These are phyloP conservation scores for Entrophospora sp. DNA, from an alignment of 192 early-diverging fungal genomes.

Conservation along the genomic window DNA sequence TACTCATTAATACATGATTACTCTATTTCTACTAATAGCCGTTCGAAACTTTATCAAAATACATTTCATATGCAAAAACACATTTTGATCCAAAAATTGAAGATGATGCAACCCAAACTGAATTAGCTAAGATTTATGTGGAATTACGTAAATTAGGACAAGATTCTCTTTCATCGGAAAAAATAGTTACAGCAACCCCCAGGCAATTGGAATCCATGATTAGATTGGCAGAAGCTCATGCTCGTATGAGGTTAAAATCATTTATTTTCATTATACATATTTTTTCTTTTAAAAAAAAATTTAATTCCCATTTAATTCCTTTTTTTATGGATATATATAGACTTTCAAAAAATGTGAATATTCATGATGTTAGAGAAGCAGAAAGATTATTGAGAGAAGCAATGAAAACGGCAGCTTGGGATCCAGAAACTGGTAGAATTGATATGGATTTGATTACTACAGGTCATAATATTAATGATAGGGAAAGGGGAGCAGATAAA, in stretches of 20 bases:
- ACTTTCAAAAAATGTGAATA: slow-evolving; percentile 64
- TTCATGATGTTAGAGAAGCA: slow-evolving; percentile 81
- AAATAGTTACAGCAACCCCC: slow-evolving; percentile 83
- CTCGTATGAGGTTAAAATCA: slow-evolving; percentile 63
- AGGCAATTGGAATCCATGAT: slow-evolving; percentile 97
- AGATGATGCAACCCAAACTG: slow-evolving; percentile 62
- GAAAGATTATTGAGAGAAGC: slow-evolving; percentile 79
- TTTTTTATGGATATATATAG: no score
- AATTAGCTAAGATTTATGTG: slow-evolving; percentile 75
- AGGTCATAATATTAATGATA: slow-evolving; percentile 73
- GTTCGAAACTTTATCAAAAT: slow-evolving; percentile 77
- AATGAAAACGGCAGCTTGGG: slow-evolving; percentile 83
- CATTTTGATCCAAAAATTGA: slow-evolving; percentile 53
- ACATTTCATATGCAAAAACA: slow-evolving; percentile 83
- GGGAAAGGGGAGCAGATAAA: slow-evolving; percentile 50
- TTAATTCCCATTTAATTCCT: not conserved
- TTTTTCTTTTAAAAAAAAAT: not conserved
- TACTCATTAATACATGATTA: not conserved
- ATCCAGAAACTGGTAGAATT: slow-evolving; percentile 87
- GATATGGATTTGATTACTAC: slow-evolving; percentile 90
- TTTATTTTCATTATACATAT: not conserved
- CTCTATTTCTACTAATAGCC: slow-evolving; percentile 37
- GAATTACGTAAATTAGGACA: slow-evolving; percentile 70
- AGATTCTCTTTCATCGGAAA: slow-evolving; percentile 34
- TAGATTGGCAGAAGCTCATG: slow-evolving; percentile 87